Conservation (phyloP, 257 asterid genomes). For the Capsicum rhomboideum region DNA sequence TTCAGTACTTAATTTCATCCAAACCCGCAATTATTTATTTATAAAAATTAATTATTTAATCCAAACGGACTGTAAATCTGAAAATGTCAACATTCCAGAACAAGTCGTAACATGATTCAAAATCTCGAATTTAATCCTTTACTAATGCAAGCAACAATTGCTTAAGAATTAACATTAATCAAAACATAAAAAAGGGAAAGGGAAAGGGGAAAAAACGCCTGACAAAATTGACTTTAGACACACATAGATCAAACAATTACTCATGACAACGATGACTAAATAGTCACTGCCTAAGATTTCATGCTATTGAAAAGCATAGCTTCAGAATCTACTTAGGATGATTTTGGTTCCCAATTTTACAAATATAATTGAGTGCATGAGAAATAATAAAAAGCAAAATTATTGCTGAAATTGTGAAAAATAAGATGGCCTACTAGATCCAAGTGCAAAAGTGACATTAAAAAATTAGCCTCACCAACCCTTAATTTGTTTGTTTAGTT, state of each 20-base stretch:
- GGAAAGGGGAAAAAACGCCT: conserved; percentile 13
- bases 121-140: background rate
- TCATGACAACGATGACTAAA: conserved; percentile 45
- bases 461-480: conserved; percentile 5
- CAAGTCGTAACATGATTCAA: background rate
- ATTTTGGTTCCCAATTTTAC: conserved; percentile 30
- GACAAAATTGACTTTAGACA: conserved; percentile 42
- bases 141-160: background rate
- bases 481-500: background rate
- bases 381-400: background rate
- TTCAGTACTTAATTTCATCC: no score
- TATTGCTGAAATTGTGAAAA: conserved; percentile 7
- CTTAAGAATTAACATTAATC: background rate
- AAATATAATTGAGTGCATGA: background rate
- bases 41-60: no score
- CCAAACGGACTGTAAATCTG: background rate
- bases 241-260: conserved; percentile 27
- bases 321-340: conserved; percentile 51
- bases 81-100: background rate
- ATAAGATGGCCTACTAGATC: conserved; percentile 18
- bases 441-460: conserved; percentile 7
- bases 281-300: conserved; percentile 29
- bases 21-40: no score
- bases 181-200: background rate
- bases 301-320: conserved; percentile 57